Evolutionary conservation across 139 green algal genomes (phyloP).

Genomic region (Closterium sp.): DNA sequence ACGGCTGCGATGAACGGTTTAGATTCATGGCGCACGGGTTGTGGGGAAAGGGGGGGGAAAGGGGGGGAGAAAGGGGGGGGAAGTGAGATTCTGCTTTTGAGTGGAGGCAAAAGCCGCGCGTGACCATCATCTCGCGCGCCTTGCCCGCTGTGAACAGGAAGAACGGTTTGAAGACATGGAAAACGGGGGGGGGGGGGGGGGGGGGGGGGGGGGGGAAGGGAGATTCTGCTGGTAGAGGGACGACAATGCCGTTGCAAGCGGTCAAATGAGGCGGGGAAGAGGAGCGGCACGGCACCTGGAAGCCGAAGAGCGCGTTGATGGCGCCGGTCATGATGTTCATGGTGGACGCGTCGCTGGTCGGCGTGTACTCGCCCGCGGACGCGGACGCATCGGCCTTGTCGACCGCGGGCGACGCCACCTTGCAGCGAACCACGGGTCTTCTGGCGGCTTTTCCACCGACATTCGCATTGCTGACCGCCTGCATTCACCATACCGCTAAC

Average conservation of each 20-base stretch:
- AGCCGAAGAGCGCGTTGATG: constrained; percentile 17
- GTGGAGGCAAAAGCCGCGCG: constrained; percentile 66
- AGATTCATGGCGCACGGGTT: constrained; percentile 49
- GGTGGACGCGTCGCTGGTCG: background rate
- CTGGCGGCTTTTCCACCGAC: background rate
- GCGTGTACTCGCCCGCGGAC: background rate
- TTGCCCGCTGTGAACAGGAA: constrained; percentile 32
- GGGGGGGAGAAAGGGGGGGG: background rate
- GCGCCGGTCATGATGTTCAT: background rate
- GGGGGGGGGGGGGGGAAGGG: background rate
- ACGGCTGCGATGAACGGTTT: constrained; percentile 13
- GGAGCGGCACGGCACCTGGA: constrained; percentile 35
- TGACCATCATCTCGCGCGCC: constrained; percentile 65
- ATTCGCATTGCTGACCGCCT: background rate
- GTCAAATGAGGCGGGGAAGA: constrained; percentile 67
- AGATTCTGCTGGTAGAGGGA: too few species aligned
- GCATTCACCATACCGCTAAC: background rate
- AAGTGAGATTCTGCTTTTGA: constrained; percentile 62
- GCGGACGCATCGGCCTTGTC: background rate
- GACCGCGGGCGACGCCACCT: background rate
- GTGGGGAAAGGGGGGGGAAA: background rate
- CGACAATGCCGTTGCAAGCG: constrained; percentile 54
- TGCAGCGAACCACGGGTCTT: background rate
- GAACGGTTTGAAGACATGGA: background rate
- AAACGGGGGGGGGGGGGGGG: background rate